Evolutionary conservation across 768 basidiomycete species (phyloP).

Genomic region (Trametes elegans): DNA sequence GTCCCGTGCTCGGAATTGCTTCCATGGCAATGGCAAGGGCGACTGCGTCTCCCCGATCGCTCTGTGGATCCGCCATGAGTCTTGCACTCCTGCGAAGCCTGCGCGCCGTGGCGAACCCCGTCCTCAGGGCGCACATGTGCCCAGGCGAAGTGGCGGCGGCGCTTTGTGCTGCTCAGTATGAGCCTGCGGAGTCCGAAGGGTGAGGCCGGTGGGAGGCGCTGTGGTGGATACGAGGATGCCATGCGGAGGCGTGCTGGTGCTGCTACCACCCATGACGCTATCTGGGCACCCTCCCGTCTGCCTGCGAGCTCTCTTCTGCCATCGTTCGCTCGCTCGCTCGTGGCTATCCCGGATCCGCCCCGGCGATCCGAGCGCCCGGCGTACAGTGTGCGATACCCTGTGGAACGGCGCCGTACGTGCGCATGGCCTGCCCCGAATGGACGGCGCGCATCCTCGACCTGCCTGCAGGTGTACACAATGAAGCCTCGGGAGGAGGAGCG

Average conservation of each 20-base stretch:
- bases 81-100: background rate
- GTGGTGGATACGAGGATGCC: background rate
- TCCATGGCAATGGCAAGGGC: background rate
- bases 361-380: background rate
- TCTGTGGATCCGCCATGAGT: background rate
- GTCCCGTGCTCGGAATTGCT: background rate
- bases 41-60: background rate
- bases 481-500: no score
- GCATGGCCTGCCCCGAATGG: no score
- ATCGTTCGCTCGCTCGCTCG: background rate
- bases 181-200: background rate
- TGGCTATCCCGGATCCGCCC: background rate
- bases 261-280: background rate
- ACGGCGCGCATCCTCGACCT: background rate
- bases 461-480: no score
- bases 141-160: no score
- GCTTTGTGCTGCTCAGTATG: background rate
- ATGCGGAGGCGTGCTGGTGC: background rate
- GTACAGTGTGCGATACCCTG: slow-evolving; percentile 5
- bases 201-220: background rate
- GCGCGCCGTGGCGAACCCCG: background rate
- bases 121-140: no score
- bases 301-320: no score
- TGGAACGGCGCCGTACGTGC: background rate
- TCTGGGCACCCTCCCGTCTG: background rate